Conservation (phyloP, 2,329 filamentous ascomycete genomes). For the Phialocephala sp. region DNA sequence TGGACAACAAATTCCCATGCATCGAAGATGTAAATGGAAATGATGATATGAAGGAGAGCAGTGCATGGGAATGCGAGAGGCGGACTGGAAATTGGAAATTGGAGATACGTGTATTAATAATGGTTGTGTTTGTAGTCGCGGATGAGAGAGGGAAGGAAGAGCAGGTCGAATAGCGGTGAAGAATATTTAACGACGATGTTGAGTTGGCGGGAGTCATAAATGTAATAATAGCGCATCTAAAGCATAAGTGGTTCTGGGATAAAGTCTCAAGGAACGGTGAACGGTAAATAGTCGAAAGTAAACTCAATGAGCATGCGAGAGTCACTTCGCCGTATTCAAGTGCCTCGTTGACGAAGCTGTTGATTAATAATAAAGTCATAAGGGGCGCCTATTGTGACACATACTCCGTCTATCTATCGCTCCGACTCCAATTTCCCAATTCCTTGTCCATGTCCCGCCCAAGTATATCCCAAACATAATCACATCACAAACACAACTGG, state of each 20-base stretch:
- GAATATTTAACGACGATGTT: not conserved
- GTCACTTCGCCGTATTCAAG: not conserved
- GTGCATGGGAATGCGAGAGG: too few relatives aligned
- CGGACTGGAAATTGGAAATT: too few relatives aligned
- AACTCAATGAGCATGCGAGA: not conserved
- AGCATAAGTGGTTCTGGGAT: not conserved
- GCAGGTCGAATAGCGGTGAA: too few relatives aligned
- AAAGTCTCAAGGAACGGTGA: too few relatives aligned
- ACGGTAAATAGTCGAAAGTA: too few relatives aligned
- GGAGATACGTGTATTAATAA: too few relatives aligned
- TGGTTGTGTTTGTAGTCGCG: too few relatives aligned
- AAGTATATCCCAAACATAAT: not conserved
- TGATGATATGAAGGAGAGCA: too few relatives aligned
- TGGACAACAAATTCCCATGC: too few relatives aligned
- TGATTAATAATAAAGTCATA: not conserved
- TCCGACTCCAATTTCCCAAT: constrained; percentile 7
- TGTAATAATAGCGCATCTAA: too few relatives aligned
- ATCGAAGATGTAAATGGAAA: too few relatives aligned
- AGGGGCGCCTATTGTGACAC: not conserved
- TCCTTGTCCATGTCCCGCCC: not conserved
- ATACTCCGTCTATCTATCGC: constrained; percentile 1
- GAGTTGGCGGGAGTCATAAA: too few relatives aligned
- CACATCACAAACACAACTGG: not conserved
- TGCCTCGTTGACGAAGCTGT: not conserved
- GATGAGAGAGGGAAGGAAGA: not conserved